Evolutionary conservation across 2,329 filamentous ascomycete species (phyloP).

Genomic region (Arthrobotrys musiformis): DNA sequence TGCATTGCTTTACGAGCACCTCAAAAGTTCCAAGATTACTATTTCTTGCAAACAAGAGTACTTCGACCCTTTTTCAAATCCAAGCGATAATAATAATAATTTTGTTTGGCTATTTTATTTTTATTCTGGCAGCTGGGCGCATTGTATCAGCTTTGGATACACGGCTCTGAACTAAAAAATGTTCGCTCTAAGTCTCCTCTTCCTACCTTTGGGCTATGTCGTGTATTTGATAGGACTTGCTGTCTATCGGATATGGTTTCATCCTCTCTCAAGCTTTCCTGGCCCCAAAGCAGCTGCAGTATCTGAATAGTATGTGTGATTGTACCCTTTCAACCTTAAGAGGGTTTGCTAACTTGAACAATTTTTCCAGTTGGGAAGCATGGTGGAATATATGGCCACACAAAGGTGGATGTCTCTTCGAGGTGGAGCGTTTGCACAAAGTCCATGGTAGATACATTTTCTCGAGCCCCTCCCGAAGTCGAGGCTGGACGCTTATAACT

Average conservation of each 20-base stretch:
- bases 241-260: conserved; percentile 32
- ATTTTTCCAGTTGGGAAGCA: conserved; percentile 11
- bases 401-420: conserved; percentile 22
- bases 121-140: too few species aligned
- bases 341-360: background rate
- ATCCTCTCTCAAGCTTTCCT: conserved; percentile 20
- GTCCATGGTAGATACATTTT: background rate
- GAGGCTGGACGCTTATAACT: background rate
- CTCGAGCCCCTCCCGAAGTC: background rate
- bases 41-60: background rate
- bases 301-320: conserved; percentile 27
- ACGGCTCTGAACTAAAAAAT: background rate
- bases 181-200: conserved; percentile 12
- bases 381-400: conserved; percentile 36
- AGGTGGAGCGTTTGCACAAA: conserved; percentile 24
- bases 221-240: conserved; percentile 10
- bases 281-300: conserved; percentile 25
- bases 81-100: background rate
- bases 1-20: background rate
- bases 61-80: background rate
- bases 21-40: background rate
- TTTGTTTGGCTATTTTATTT: background rate
- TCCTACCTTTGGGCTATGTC: background rate
- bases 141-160: background rate
- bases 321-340: background rate